Conservation (phyloP, 1,139 yeast species). For the Hyphopichia khmerensis region DNA sequence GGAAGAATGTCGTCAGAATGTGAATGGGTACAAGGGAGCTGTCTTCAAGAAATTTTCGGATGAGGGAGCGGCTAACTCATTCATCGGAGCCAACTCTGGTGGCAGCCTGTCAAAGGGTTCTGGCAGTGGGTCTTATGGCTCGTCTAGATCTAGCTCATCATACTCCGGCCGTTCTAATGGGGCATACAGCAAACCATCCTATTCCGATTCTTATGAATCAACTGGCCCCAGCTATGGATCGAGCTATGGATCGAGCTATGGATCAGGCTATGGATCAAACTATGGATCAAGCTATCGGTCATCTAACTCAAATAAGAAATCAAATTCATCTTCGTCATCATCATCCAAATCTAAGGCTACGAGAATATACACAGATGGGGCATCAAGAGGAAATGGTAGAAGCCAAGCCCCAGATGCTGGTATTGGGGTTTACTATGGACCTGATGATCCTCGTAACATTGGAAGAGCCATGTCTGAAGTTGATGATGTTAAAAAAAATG, state of each 20-base stretch:
- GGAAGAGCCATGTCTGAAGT: slow-evolving; percentile 47
- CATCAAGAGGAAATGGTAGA: slow-evolving; percentile 56
- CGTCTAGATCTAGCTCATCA: background rate
- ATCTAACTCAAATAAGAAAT: too few species aligned
- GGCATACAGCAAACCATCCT: too few species aligned
- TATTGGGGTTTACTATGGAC: slow-evolving; percentile 72
- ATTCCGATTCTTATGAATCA: too few species aligned
- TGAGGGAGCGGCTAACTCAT: slow-evolving; percentile 39
- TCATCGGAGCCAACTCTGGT: background rate
- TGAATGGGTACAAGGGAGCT: slow-evolving; percentile 55
- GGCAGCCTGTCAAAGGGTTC: too few species aligned
- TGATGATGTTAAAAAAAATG: slow-evolving; percentile 9
- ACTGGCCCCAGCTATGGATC: background rate
- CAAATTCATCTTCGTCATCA: too few species aligned
- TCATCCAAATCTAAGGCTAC: background rate
- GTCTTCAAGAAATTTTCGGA: slow-evolving; percentile 52
- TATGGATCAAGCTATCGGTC: too few species aligned
- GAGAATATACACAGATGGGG: slow-evolving; percentile 69
- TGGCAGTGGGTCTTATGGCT: too few species aligned
- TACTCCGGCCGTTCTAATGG: too few species aligned
- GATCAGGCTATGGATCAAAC: background rate
- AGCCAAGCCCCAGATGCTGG: slow-evolving; percentile 51
- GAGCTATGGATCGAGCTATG: too few species aligned
- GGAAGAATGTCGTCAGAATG: slow-evolving; percentile 48
- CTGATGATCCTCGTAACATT: slow-evolving; percentile 51